These are phyloP conservation scores for Kluyveromyces nonfermentans DNA, from an alignment of 805 yeast species.

Conservation along the genomic window DNA sequence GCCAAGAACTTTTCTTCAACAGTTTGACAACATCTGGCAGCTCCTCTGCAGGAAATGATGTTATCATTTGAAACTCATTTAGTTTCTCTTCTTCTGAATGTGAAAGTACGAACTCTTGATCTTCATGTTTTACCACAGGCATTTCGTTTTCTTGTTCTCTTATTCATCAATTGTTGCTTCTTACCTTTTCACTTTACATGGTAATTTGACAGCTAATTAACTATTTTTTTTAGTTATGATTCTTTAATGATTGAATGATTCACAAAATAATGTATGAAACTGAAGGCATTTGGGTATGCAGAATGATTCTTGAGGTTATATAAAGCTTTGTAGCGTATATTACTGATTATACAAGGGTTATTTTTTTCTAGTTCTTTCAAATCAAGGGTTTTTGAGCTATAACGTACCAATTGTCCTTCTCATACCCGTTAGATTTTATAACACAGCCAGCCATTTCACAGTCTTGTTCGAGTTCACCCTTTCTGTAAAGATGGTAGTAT, in stretches of 20 bases:
- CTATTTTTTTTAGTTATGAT: too few relatives aligned
- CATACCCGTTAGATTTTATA: conserved; percentile 71
- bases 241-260: too few relatives aligned
- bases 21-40: conserved; percentile 38
- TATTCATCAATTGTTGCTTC: background rate
- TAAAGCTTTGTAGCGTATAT: too few relatives aligned
- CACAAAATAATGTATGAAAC: too few relatives aligned
- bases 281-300: too few relatives aligned
- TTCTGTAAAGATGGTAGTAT: conserved; percentile 76
- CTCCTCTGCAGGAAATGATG: conserved; percentile 40
- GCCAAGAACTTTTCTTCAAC: conserved; percentile 46
- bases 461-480: conserved; percentile 76
- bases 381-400: conserved; percentile 30
- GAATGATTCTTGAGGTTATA: too few relatives aligned
- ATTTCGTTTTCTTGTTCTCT: conserved; percentile 5
- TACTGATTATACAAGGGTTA: background rate
- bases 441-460: conserved; percentile 61
- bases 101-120: conserved; percentile 26
- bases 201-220: too few relatives aligned
- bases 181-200: too few relatives aligned
- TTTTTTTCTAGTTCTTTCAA: background rate
- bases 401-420: conserved; percentile 92
- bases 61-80: conserved; percentile 41
- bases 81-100: conserved; percentile 37
- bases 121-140: conserved; percentile 20